Base-by-base conservation (phyloP, 208 protist species). In the Angomonas ambiguus region DNA sequence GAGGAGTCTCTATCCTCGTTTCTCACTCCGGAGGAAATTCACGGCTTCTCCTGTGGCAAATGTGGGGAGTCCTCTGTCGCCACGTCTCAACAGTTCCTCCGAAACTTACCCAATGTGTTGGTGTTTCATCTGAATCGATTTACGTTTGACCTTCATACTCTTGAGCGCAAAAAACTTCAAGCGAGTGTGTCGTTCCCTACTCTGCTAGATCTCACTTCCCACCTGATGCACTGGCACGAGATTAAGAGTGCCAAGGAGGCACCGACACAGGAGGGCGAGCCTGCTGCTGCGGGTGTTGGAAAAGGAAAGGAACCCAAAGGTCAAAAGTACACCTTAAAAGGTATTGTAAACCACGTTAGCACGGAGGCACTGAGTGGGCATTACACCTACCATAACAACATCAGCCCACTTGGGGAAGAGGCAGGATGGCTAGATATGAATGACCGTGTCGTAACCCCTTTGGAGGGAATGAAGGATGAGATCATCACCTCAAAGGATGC, bases 41-140 rank as follows among this genome's bases (percentile, higher is more conserved):
- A 92, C 31, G 88, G 79, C 6, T 87, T 92, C 59, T 64, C 65
- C 34, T 94, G 88, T 56, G 85, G 89, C 33, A 74, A 66, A 33
- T 94, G 88, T 67, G 73, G 75, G 32, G n/a, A 48, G 13, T 60
- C 71, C 58, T 75, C 65, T 10, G 77, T 69, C 27, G 88, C 83
- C n/a, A 89, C 78, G 11, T 92, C 81, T 18, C 72, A 69, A 6
- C 85, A 83, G 73, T 92, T 91, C 62, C 66, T 94, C 51, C 80
- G 83, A 42, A 83, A 69, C 4, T 69, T 94, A 35, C 88, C 88
- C 0, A 78, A 88, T n/a, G 83, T 91, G 11, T 62, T 94, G 24
- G 51, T 91, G 10, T 51, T 94, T 0, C 85, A 94, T 63, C 71
- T 87, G 42, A 92, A 94, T 53, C 80, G 85, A 20, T 94, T 94